Evolutionary conservation across 768 basidiomycete genomes (phyloP).

Genomic region (Tricholoma saponaceum): DNA sequence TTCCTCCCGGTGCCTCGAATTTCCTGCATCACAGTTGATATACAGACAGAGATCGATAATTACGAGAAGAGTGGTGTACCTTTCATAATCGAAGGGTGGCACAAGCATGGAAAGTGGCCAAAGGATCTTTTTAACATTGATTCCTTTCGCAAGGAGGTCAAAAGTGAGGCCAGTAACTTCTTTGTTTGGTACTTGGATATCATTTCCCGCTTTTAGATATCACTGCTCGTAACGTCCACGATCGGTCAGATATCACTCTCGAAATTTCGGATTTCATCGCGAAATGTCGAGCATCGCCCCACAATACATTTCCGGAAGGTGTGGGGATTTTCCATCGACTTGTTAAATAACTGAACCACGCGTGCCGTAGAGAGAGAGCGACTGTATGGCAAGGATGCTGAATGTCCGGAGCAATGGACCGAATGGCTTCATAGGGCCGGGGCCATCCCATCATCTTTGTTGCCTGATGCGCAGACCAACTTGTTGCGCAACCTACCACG

Average conservation of each 20-base stretch:
- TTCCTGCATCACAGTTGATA: constrained; percentile 22
- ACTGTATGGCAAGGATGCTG: constrained; percentile 74
- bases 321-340: constrained; percentile 6
- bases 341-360: not conserved
- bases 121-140: constrained; percentile 49
- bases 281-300: constrained; percentile 31
- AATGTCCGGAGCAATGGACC: constrained; percentile 64
- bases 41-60: constrained; percentile 32
- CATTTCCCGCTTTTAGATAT: constrained; percentile 39
- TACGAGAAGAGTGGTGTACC: constrained; percentile 55
- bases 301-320: constrained; percentile 38
- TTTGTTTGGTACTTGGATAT: not conserved
- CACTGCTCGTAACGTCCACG: constrained; percentile 58
- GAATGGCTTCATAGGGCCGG: constrained; percentile 47
- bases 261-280: constrained; percentile 50
- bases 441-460: constrained; percentile 48
- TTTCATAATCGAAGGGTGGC: constrained; percentile 59
- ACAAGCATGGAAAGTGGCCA: constrained; percentile 54
- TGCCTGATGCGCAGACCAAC: constrained; percentile 54
- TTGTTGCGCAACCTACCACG: constrained; percentile 52
- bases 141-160: constrained; percentile 37
- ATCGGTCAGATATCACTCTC: constrained; percentile 50
- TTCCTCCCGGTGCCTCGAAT: constrained; percentile 33
- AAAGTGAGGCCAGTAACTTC: constrained; percentile 26
- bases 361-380: constrained; percentile 46